Evolutionary conservation across 2,329 filamentous ascomycete species (phyloP), one percentile per base, ranked within the genome.

Genomic region (Dothiorella sarmentorum): DNA sequence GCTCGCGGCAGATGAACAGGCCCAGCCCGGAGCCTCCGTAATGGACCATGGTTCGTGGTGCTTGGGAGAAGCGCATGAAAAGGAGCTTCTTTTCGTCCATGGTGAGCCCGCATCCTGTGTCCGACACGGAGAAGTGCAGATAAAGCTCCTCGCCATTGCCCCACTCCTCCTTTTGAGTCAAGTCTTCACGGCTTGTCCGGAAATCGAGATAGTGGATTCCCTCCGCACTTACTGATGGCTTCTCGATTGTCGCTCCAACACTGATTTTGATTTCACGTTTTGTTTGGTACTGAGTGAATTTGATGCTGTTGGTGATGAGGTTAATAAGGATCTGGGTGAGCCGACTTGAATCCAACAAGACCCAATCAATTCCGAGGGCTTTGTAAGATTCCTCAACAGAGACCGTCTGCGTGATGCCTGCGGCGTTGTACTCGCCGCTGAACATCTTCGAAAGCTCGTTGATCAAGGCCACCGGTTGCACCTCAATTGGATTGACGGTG

Each of bases 21-120:
- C 88, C 88, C 1, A 91, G 77, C 0, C 88, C 88, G 0, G 84
- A 87, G 0, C 88, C 88, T 24, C 88, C 88, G 63, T 90, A 90
- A 62, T 88, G 83, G 26, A 88, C 83, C 63, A 89, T 86, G 0
- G 86, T 90, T 52, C 82, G 82, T 2, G 86, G 84, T 17, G 57
- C 57, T 43, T 59, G 57, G 7, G 57, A 59, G 38, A 59, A 59
- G 11, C 68, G 66, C 52, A 68, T 64, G 42, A 73, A 73, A 1
- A 73, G 61, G 1, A 68, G 58, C 18, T 62, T 64, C 59, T 69
- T 71, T 38, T 72, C 68, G 24, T 69, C 68, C 0, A 42, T 56
- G 3, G 66, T 69, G 13, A 71, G 64, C 10, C 69, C 69, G 27
- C 67, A 67, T 1, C 69, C 69, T 2, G 70, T 72, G 45, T 73